Evolutionary conservation across 2,329 filamentous ascomycete genomes (phyloP).

Genomic region (Chaetothyriales sp.): DNA sequence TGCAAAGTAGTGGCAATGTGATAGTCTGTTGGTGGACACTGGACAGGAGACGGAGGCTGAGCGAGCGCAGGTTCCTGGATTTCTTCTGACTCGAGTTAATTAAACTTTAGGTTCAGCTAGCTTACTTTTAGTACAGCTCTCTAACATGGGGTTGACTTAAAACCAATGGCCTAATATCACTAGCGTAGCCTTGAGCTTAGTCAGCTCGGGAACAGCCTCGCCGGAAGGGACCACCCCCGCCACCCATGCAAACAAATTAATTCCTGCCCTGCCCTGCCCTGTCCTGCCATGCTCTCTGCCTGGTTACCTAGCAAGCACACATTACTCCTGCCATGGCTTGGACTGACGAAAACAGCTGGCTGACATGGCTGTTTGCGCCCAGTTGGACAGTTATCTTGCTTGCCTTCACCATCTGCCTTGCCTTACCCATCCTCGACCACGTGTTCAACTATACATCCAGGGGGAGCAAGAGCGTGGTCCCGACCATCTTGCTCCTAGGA

Average conservation of each 20-base stretch:
- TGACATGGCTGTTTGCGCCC: slow-evolving; percentile 29
- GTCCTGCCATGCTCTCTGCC: too few species aligned
- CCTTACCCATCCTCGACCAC: slow-evolving; percentile 66
- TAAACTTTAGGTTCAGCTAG: too few species aligned
- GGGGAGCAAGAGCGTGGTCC: slow-evolving; percentile 48
- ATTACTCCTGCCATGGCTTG: slow-evolving; percentile 18
- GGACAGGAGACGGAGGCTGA: too few species aligned
- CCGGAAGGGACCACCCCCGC: not conserved
- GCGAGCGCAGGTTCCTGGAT: too few species aligned
- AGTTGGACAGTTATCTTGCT: slow-evolving; percentile 40
- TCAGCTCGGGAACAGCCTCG: not conserved
- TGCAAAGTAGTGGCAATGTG: not conserved
- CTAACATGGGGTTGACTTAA: too few species aligned
- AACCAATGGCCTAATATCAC: too few species aligned
- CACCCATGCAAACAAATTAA: not conserved
- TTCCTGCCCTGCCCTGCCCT: too few species aligned
- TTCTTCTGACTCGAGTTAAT: too few species aligned
- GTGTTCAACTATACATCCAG: slow-evolving; percentile 52
- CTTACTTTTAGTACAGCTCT: too few species aligned
- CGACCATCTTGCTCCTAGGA: slow-evolving; percentile 66
- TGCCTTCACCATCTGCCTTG: slow-evolving; percentile 54
- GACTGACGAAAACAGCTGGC: slow-evolving; percentile 24
- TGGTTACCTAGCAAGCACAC: not conserved
- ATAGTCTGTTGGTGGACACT: too few species aligned
- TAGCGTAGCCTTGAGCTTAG: too few species aligned